Conservation (phyloP, 495 filamentous ascomycete genomes). For the Penicillium odoratum region DNA sequence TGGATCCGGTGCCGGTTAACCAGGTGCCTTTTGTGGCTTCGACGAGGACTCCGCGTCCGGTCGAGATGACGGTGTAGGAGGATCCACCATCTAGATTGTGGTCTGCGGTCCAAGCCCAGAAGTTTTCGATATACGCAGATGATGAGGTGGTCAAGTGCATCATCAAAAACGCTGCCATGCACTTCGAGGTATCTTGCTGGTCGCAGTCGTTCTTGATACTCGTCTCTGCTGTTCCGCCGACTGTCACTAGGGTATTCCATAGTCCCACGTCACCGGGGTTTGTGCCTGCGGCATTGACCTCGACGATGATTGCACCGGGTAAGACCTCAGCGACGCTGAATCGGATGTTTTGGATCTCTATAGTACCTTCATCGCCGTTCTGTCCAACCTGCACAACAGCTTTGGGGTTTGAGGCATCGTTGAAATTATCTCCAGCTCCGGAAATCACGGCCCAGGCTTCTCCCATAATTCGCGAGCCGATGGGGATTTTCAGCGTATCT, state of each 20-base stretch:
- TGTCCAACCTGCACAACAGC: conserved; percentile 59
- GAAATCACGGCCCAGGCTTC: conserved; percentile 54
- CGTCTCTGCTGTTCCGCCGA: conserved; percentile 51
- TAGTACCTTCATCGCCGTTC: conserved; percentile 53
- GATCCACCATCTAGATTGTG: conserved; percentile 48
- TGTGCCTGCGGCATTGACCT: conserved; percentile 51
- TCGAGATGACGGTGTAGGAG: conserved; percentile 42
- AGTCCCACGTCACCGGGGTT: conserved; percentile 56
- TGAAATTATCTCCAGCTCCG: conserved; percentile 51
- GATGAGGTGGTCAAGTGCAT: conserved; percentile 51
- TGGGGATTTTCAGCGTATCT: conserved; percentile 55
- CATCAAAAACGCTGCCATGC: conserved; percentile 51
- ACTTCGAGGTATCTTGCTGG: conserved; percentile 31
- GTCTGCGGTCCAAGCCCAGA: conserved; percentile 63
- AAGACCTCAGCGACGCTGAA: conserved; percentile 52
- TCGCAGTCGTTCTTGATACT: conserved; percentile 39
- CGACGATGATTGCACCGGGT: conserved; percentile 50
- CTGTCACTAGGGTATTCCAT: conserved; percentile 55
- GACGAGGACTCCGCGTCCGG: conserved; percentile 50
- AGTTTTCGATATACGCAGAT: conserved; percentile 58
- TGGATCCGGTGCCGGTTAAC: conserved; percentile 43
- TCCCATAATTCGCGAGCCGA: conserved; percentile 54
- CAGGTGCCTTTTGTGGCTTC: conserved; percentile 46
- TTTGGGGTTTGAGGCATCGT: conserved; percentile 47
- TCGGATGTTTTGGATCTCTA: conserved; percentile 59